Conservation (phyloP, 202 grass and related monocot species). For the Dendrocalamus latiflorus region DNA sequence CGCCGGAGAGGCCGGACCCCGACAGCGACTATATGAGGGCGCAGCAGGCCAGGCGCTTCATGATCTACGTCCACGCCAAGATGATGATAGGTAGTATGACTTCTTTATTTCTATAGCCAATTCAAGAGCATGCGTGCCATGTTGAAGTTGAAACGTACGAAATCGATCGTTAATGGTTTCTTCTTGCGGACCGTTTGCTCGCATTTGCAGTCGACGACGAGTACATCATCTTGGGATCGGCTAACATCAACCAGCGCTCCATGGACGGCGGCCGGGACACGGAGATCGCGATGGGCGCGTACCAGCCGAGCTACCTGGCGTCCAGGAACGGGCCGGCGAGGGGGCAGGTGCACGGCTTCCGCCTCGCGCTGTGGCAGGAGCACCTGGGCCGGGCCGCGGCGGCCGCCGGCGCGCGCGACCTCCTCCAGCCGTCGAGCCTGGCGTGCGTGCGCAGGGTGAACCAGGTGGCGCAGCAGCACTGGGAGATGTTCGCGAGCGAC, state of each 20-base stretch:
- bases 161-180: background rate
- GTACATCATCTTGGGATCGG: slow-evolving; percentile 82
- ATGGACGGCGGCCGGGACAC: slow-evolving; percentile 77
- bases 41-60: slow-evolving; percentile 68
- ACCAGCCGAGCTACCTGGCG: slow-evolving; percentile 55
- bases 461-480: slow-evolving; percentile 36
- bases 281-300: slow-evolving; percentile 80
- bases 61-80: slow-evolving; percentile 98
- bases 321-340: slow-evolving; percentile 7
- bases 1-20: slow-evolving; percentile 40
- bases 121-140: too few species aligned
- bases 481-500: slow-evolving; percentile 45
- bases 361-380: slow-evolving; percentile 61
- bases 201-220: slow-evolving; percentile 64
- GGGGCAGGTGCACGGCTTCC: slow-evolving; percentile 73
- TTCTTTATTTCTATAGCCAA: too few species aligned
- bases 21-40: slow-evolving; percentile 59
- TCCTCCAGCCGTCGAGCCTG: slow-evolving; percentile 41
- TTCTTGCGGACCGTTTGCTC: background rate
- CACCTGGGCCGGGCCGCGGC: slow-evolving; percentile 41
- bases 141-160: too few species aligned
- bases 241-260: slow-evolving; percentile 85
- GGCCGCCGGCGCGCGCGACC: background rate
- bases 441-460: slow-evolving; percentile 56
- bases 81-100: slow-evolving; percentile 66